phyloP scores from a whole-genome alignment of 306 rosid species.

The Sphenostylis stenocarpa region DNA sequence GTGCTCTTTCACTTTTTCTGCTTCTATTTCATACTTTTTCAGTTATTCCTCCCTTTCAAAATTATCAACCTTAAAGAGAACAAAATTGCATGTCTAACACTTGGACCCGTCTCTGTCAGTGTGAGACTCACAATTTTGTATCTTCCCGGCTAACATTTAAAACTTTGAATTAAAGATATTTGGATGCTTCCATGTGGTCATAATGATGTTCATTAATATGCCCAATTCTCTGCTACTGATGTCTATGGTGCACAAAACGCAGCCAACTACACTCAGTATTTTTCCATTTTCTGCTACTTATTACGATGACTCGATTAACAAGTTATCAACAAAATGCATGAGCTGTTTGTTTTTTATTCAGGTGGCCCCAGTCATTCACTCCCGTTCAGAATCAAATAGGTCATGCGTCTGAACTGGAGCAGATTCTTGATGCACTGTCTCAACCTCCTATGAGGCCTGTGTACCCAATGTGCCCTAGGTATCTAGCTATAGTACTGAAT shows the following conservation, averaged over 20 bases:
- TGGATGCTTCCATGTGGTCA: not conserved
- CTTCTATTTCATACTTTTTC: not conserved
- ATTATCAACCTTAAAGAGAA: not conserved
- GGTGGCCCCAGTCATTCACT: not conserved
- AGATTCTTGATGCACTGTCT: constrained; percentile 3
- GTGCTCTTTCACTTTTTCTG: not conserved
- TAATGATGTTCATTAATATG: not conserved
- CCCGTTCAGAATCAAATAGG: not conserved
- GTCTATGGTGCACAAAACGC: not conserved
- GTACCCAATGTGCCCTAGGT: constrained; percentile 3
- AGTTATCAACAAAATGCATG: not conserved
- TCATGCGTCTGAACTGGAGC: not conserved
- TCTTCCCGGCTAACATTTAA: not conserved
- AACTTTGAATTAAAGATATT: not conserved
- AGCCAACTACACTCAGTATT: not conserved
- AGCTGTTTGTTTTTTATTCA: not conserved
- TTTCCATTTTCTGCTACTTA: not conserved
- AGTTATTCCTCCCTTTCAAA: not conserved
- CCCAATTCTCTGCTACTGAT: not conserved
- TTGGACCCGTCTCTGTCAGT: not conserved
- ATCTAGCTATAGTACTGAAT: not conserved
- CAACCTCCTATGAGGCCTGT: not conserved
- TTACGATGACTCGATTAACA: not conserved
- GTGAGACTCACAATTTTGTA: not conserved
- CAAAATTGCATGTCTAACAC: not conserved